phyloP scores from a whole-genome alignment of 2,329 filamentous ascomycete genomes.

The Aspergillus quadricinctus region DNA sequence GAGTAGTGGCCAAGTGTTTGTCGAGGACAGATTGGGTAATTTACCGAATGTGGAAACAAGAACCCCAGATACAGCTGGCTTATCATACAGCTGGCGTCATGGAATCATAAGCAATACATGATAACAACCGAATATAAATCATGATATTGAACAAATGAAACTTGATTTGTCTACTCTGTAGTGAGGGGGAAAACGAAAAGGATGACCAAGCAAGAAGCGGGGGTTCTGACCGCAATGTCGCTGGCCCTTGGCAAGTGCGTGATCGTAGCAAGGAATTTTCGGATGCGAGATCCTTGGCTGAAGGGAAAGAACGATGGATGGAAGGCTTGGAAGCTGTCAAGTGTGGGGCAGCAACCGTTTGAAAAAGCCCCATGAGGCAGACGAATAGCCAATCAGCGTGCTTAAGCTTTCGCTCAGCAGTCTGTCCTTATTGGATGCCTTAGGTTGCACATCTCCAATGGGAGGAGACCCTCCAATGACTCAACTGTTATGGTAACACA shows the following conservation, averaged over 20 bases:
- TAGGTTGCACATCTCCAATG: neutral
- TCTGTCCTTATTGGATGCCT: neutral
- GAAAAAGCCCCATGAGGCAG: conserved; percentile 13
- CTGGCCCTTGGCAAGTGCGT: conserved; percentile 1
- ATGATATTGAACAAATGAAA: neutral
- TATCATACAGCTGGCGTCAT: neutral
- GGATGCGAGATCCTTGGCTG: conserved; percentile 21
- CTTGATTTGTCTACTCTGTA: neutral
- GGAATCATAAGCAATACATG: neutral
- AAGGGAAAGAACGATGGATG: conserved; percentile 11
- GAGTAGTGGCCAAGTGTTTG: no score
- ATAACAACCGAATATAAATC: neutral
- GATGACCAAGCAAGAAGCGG: neutral
- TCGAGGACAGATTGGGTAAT: neutral
- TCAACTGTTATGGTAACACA: conserved; percentile 2
- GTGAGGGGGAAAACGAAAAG: neutral
- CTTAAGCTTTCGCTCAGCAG: neutral
- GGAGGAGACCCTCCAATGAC: no score
- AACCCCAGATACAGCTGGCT: neutral
- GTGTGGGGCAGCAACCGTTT: conserved; percentile 18
- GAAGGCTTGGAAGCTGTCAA: conserved; percentile 23
- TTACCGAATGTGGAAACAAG: neutral
- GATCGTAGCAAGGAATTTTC: conserved; percentile 22
- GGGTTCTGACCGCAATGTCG: neutral
- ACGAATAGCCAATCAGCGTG: conserved; percentile 8